Evolutionary conservation across 768 basidiomycete species (phyloP), one percentile per base, ranked within the genome.

Genomic region (Termitomyces sp.): DNA sequence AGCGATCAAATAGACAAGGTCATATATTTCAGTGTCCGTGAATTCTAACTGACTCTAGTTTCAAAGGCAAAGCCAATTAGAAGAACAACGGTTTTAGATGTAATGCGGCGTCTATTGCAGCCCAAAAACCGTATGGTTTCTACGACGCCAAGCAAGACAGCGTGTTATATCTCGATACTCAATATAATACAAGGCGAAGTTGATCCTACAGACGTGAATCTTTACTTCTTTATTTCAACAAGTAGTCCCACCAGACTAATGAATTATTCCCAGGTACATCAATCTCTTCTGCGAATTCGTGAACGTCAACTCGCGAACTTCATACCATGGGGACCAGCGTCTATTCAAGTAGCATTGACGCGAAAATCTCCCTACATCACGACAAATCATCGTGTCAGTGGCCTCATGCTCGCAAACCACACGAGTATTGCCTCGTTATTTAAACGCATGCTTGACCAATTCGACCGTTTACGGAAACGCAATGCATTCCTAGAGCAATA

Each of bases 131-230:
- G 97, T 50, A 93, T 99, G 87, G 97, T 98, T 1, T 92, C 92
- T 16, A 98, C 96, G 5, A 83, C 83, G n/a, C 90, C 90, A 7
- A 91, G 88, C 70, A 93, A 92, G 70, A 88, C 89, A 0, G 88
- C 92, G 0, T 98, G 97, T 68, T 99, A 98, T 72, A 95, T 99
- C 66, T 97, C 94, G 26, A 95, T 94, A 65, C 78, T 99, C 64
- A 98, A 98, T 72, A 97, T 99, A 69, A 99, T 99, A 55, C 94
- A 97, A 72, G 96, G 96, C 20, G 95, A 99, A 62, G 94, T 99
- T 5, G 97, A 99, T 68, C 95, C 97, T 1, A 96, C 93, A 18
- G 97, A 98, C 71, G 96, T 95, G 68, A 58, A n/a, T 34, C 33
- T n/a, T 47, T 5, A 26, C 55, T 60, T 64, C 36, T n/a, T n/a